phyloP scores from a whole-genome alignment of 768 basidiomycete species.

The Sporobolomyces phaffii region DNA sequence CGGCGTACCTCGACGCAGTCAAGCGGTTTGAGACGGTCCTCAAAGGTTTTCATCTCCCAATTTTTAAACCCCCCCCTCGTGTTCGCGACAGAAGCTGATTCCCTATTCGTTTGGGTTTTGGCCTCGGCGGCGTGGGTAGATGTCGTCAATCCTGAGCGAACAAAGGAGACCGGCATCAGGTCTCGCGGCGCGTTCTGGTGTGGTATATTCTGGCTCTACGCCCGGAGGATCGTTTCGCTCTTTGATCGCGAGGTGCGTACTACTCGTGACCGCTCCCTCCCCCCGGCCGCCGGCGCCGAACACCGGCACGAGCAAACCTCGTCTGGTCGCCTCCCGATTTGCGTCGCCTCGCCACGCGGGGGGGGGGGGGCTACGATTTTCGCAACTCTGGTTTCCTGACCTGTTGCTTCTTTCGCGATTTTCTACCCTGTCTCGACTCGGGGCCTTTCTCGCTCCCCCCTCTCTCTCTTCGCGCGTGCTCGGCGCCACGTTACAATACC shows the following conservation, averaged over 20 bases:
- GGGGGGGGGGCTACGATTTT: too few species aligned
- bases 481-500: too few species aligned
- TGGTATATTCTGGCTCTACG: slow-evolving; percentile 1
- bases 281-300: too few species aligned
- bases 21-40: neutral
- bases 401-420: too few species aligned
- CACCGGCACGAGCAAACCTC: too few species aligned
- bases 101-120: too few species aligned
- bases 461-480: neutral
- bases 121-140: neutral
- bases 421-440: too few species aligned
- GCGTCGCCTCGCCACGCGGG: too few species aligned
- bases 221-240: neutral
- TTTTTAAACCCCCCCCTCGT: too few species aligned
- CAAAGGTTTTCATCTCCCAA: neutral
- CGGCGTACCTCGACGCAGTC: neutral
- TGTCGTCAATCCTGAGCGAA: neutral
- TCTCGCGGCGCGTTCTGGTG: neutral
- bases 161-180: neutral
- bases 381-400: too few species aligned
- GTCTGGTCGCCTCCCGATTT: too few species aligned
- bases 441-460: neutral
- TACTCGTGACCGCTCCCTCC: too few species aligned
- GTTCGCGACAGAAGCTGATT: neutral
- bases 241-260: slow-evolving; percentile 13